phyloP scores from a whole-genome alignment of 345 rosid genomes.

The Camelina laxa region DNA sequence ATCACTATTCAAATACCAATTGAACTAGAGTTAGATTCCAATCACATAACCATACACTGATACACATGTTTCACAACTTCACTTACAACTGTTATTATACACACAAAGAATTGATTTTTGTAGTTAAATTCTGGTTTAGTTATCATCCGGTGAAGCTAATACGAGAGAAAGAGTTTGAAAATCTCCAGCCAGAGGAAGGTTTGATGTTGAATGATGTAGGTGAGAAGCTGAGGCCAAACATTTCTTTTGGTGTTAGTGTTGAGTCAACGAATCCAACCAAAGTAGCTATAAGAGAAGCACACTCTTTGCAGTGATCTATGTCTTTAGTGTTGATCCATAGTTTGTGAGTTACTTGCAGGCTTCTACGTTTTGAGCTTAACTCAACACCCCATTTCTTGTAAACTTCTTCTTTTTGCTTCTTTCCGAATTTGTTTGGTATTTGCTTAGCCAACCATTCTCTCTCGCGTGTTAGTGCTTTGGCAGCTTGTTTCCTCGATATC shows the following conservation, averaged over 20 bases:
- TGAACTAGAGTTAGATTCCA: conserved; percentile 28
- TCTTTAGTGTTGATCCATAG: conserved; percentile 60
- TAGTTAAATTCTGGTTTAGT: not conserved
- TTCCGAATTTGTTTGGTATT: conserved; percentile 58
- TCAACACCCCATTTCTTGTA: conserved; percentile 65
- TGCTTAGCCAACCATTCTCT: conserved; percentile 63
- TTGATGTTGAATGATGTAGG: conserved; percentile 44
- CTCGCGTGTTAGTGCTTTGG: conserved; percentile 61
- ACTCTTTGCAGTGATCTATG: conserved; percentile 55
- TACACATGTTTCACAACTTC: conserved; percentile 29
- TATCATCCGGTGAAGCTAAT: conserved; percentile 37
- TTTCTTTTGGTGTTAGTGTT: conserved; percentile 64
- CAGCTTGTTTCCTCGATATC: conserved; percentile 36
- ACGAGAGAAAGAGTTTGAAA: conserved; percentile 48
- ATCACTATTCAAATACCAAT: not conserved
- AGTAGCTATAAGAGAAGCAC: conserved; percentile 67
- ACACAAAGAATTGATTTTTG: not conserved
- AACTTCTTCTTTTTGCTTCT: conserved; percentile 55
- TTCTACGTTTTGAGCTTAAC: conserved; percentile 68
- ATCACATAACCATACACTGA: not conserved
- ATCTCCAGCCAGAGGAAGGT: conserved; percentile 66
- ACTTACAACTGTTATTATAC: conserved; percentile 27
- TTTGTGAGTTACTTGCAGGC: conserved; percentile 55
- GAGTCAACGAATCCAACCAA: conserved; percentile 63
- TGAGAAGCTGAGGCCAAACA: conserved; percentile 65